A percentile compares a stretch with the other conserved stretches of the same genome.
phyloP scores from a whole-genome alignment of 495 filamentous ascomycete species.

The Pyrenula massariospora region DNA sequence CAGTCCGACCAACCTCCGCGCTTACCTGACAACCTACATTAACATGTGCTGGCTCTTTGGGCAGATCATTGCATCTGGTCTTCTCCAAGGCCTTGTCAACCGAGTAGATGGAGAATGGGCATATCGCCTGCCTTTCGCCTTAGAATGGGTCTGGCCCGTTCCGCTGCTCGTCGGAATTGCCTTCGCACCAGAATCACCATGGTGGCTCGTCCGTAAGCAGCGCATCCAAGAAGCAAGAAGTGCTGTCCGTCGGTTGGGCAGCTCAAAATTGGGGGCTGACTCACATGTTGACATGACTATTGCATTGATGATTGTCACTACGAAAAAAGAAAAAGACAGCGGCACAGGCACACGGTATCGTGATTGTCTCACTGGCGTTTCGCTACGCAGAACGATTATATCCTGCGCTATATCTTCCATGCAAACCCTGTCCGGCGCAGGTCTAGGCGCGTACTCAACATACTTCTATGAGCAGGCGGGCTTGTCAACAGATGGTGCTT shows the following conservation, averaged over 20 bases:
- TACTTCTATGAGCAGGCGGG: slow-evolving; percentile 67
- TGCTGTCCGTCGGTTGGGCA: slow-evolving; percentile 28
- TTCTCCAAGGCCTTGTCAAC: slow-evolving; percentile 27
- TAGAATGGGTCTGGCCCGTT: slow-evolving; percentile 45
- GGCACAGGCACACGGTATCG: slow-evolving; percentile 39
- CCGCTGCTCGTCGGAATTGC: slow-evolving; percentile 23
- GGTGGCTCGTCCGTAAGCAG: slow-evolving; percentile 27
- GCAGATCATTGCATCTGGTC: slow-evolving; percentile 38
- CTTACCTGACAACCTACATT: slow-evolving; percentile 31
- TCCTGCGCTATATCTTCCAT: slow-evolving; percentile 54
- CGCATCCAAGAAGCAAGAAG: slow-evolving; percentile 31
- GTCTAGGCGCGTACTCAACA: slow-evolving; percentile 57
- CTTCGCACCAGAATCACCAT: slow-evolving; percentile 37
- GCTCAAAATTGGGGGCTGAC: slow-evolving; percentile 39
- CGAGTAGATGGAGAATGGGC: slow-evolving; percentile 28
- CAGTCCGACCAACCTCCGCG: slow-evolving; percentile 28
- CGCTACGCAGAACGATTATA: slow-evolving; percentile 52
- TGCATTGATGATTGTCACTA: slow-evolving; percentile 56
- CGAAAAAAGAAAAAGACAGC: slow-evolving; percentile 46
- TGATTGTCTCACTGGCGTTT: slow-evolving; percentile 53
- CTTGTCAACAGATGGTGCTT: slow-evolving; percentile 38
- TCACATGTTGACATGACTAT: slow-evolving; percentile 52
- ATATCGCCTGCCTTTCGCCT: slow-evolving; percentile 42
- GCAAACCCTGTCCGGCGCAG: slow-evolving; percentile 52
- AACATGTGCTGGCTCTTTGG: slow-evolving; percentile 39